These are phyloP conservation scores for Prinsepia uniflora DNA, from an alignment of 306 rosid genomes.

Conservation along the genomic window DNA sequence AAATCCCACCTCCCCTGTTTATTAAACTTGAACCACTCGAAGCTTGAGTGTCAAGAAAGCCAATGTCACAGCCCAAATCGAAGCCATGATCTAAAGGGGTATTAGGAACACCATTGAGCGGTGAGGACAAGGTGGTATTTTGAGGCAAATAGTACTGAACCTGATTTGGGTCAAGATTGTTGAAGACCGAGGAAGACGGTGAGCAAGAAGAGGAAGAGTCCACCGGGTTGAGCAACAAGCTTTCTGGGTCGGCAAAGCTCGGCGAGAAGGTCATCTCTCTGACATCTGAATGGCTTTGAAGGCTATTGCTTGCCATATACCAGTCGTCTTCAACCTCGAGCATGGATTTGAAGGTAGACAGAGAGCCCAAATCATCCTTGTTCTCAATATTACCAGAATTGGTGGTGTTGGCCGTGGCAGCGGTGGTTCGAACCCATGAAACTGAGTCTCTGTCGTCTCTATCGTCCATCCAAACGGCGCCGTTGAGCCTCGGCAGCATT, in stretches of 20 bases:
- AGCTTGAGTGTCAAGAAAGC: constrained; percentile 33
- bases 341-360: constrained; percentile 73
- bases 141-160: constrained; percentile 54
- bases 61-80: constrained; percentile 49
- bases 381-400: constrained; percentile 26
- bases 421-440: constrained; percentile 48
- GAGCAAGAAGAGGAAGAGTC: constrained; percentile 62
- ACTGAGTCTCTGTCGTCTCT: constrained; percentile 42
- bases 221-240: constrained; percentile 39
- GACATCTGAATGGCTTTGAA: constrained; percentile 32
- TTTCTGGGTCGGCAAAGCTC: constrained; percentile 26
- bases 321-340: constrained; percentile 54
- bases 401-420: constrained; percentile 13
- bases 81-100: constrained; percentile 52
- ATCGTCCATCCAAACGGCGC: constrained; percentile 48
- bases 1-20: constrained; percentile 22
- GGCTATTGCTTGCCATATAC: constrained; percentile 38
- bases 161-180: constrained; percentile 57
- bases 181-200: constrained; percentile 50
- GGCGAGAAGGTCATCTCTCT: constrained; percentile 38
- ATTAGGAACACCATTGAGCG: constrained; percentile 31
- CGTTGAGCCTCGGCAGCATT: constrained; percentile 43
- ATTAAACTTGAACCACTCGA: constrained; percentile 10
- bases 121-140: constrained; percentile 47
- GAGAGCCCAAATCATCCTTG: constrained; percentile 40